Percentiles rank a stretch among this genome's conserved stretches.
Evolutionary conservation across 106 monocot species (phyloP).

Genomic region (Xerophyta viscosa): DNA sequence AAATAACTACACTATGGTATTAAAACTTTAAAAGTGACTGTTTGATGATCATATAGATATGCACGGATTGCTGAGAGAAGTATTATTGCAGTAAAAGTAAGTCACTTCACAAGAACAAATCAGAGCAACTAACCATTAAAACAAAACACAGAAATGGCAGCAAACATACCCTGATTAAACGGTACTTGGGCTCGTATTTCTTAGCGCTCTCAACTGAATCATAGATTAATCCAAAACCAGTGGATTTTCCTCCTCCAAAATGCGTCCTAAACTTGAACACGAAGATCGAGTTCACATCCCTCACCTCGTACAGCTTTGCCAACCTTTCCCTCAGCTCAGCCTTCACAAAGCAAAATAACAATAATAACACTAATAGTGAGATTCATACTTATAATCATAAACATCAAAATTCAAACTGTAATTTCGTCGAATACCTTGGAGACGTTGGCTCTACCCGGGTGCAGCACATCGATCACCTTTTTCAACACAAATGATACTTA

Average conservation of each 20-base stretch:
- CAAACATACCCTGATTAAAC: constrained; percentile 3
- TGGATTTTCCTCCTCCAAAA: constrained; percentile 7
- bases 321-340: constrained; percentile 10
- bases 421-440: constrained; percentile 8
- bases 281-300: constrained; percentile 9
- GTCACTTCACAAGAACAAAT: too few relatives aligned
- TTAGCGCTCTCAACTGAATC: neutral
- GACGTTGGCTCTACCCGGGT: constrained; percentile 7
- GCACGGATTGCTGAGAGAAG: too few relatives aligned
- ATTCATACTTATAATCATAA: too few relatives aligned
- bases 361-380: too few relatives aligned
- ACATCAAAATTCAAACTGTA: too few relatives aligned
- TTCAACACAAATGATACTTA: too few relatives aligned
- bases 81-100: too few relatives aligned
- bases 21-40: too few relatives aligned
- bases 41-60: too few relatives aligned
- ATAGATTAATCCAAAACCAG: constrained; percentile 5
- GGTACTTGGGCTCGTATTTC: constrained; percentile 7
- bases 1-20: too few relatives aligned
- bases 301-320: constrained; percentile 7
- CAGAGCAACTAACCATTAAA: too few relatives aligned
- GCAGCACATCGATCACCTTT: constrained; percentile 12
- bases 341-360: constrained; percentile 1
- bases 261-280: constrained; percentile 7
- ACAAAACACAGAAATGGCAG: neutral